Evolutionary conservation across 129 eudicot species (phyloP).

Genomic region (Sambucus nigra): DNA sequence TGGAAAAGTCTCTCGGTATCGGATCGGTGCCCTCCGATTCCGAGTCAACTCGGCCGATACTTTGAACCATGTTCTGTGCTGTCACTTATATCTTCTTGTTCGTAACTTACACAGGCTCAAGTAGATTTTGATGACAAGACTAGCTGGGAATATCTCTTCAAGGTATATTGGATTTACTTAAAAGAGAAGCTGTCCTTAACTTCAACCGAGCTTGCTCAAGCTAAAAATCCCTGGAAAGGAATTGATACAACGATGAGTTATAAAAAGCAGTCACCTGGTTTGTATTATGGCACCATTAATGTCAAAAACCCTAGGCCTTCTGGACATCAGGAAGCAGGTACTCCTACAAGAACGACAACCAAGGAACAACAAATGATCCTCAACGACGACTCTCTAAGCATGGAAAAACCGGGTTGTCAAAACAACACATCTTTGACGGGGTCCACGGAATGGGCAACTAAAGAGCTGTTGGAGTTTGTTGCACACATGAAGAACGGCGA

Average conservation of each 20-base stretch:
- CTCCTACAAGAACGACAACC: conserved; percentile 29
- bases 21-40: too few species aligned
- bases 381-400: conserved; percentile 25
- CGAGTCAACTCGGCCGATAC: too few species aligned
- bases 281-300: conserved; percentile 15
- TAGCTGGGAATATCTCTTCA: conserved; percentile 98
- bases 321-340: conserved; percentile 35
- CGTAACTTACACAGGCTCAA: conserved; percentile 46
- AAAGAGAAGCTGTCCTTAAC: conserved; percentile 70
- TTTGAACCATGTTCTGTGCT: too few species aligned
- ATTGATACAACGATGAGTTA: conserved; percentile 15
- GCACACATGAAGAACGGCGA: conserved; percentile 82
- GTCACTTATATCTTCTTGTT: conserved; percentile 21
- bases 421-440: conserved; percentile 12
- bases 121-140: conserved; percentile 93
- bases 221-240: conserved; percentile 65
- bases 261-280: conserved; percentile 20
- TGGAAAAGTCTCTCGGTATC: too few species aligned
- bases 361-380: conserved; percentile 18
- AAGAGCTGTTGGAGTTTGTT: conserved; percentile 75
- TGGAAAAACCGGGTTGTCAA: conserved; percentile 19
- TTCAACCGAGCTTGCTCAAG: conserved; percentile 52
- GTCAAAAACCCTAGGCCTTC: conserved; percentile 24
- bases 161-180: conserved; percentile 73
- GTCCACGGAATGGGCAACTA: conserved; percentile 64